Conservation (phyloP, 1,284 basidiomycete species). For the Takashimella tepidaria region DNA sequence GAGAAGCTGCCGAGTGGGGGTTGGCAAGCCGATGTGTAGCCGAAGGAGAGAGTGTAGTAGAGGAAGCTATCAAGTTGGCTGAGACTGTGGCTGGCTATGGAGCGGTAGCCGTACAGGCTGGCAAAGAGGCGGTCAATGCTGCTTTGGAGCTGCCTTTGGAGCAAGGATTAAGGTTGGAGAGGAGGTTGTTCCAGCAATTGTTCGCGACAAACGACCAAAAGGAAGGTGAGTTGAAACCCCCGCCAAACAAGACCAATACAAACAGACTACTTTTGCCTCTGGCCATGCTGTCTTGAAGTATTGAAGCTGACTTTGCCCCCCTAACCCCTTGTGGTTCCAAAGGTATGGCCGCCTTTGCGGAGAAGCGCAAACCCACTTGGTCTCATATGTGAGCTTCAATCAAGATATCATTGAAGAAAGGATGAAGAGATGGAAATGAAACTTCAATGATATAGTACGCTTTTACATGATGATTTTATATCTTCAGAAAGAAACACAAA, state of each 20-base stretch:
- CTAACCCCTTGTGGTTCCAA: too few species aligned
- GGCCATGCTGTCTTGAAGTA: background rate
- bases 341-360: constrained; percentile 85
- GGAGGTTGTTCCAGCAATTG: constrained; percentile 83
- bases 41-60: constrained; percentile 73
- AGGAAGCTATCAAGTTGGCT: constrained; percentile 82
- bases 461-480: too few species aligned
- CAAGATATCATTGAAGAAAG: too few species aligned
- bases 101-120: constrained; percentile 78
- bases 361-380: constrained; percentile 85
- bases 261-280: background rate
- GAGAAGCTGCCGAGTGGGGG: constrained; percentile 82
- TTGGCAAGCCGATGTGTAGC: constrained; percentile 75
- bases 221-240: constrained; percentile 62
- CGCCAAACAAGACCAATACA: background rate
- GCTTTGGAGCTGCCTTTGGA: constrained; percentile 75
- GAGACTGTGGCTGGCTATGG: constrained; percentile 78
- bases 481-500: too few species aligned
- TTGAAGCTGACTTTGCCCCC: background rate
- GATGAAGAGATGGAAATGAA: too few species aligned
- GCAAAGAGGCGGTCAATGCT: constrained; percentile 92
- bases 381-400: constrained; percentile 27
- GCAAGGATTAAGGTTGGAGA: constrained; percentile 83
- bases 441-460: too few species aligned
- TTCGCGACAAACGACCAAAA: constrained; percentile 98